Base-by-base conservation (phyloP, 2,329 filamentous ascomycete species). In the Aspergillus flavus region DNA sequence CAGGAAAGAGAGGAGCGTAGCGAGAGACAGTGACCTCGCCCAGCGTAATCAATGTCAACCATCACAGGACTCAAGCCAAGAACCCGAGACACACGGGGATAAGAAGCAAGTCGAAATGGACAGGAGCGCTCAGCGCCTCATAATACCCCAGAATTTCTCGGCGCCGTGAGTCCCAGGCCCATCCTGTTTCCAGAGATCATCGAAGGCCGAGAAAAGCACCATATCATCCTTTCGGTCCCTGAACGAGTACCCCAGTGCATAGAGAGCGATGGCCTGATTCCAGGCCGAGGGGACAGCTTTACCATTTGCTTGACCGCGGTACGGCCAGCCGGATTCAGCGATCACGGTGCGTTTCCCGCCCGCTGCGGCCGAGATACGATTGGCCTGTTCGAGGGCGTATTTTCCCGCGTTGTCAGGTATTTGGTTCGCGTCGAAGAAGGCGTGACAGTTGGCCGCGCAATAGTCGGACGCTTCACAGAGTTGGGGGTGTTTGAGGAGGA, bases 271-370 rank as follows among this genome's bases (percentile, higher is more conserved):
- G 12, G 80, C 74, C 76, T 96, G 93, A 68, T 93, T 87, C 12
- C 82, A 79, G n/a, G 80, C 71, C 14, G 87, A 87, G 0, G 92
- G 90, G 2, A 94, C 81, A n/a, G 92, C 92, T 21, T 74, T 72
- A 2, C 87, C 86, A 73, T 95, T 94, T 58, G 83, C 64, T 14
- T 81, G 69, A 21, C 93, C 93, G 68, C 86, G 77, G 75, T 86
- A 88, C 48, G 93, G 93, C 93, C 93, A 97, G 57, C 93, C 93
- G 3, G 90, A 89, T 81, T 96, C 93, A 1, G 91, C 93, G 68
- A 96, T 88, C 43, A 94, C 82, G 36, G 91, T 84, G 53, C 84
- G 83, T 77, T 92, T 90, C 28, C 79, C 79, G 58, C 84, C 86
- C 4, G 80, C 81, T 3, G 72, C 70, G 7, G 76, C 69, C 21